phyloP scores from a whole-genome alignment of 2,329 filamentous ascomycete genomes.

The Rugonectria rugulosa region DNA sequence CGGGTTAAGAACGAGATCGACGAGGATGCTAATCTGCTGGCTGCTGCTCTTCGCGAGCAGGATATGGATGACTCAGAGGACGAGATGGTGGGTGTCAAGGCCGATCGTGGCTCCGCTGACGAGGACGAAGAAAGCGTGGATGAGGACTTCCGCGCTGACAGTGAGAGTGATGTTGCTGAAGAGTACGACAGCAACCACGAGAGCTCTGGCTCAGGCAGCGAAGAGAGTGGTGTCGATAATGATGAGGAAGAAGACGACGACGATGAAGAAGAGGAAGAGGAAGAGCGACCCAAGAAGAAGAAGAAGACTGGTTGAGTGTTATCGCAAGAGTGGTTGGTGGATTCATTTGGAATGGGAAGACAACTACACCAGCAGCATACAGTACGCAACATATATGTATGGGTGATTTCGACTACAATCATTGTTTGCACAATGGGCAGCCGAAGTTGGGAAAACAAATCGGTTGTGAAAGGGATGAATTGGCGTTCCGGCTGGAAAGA shows the following conservation, averaged over 20 bases:
- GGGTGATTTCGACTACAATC: not conserved
- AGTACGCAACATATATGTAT: not conserved
- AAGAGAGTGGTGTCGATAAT: constrained; percentile 59
- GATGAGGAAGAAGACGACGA: constrained; percentile 54
- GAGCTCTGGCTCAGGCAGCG: constrained; percentile 77
- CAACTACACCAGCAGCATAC: not conserved
- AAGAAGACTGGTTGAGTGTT: constrained; percentile 47
- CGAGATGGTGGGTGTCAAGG: constrained; percentile 72
- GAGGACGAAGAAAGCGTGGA: constrained; percentile 96
- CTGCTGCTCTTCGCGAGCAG: constrained; percentile 83
- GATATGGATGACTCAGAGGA: constrained; percentile 87
- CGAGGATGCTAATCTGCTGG: constrained; percentile 83
- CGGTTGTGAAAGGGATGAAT: constrained; percentile 28
- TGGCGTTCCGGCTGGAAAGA: constrained; percentile 43
- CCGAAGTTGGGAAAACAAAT: constrained; percentile 26
- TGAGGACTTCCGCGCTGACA: constrained; percentile 93
- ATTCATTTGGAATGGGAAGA: not conserved
- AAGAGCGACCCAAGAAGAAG: constrained; percentile 60
- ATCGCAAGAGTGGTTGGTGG: not conserved
- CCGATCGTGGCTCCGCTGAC: constrained; percentile 89
- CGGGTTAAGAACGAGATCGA: constrained; percentile 99
- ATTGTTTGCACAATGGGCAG: constrained; percentile 5
- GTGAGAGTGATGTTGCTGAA: constrained; percentile 94
- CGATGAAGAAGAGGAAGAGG: constrained; percentile 50
- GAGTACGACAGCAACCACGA: constrained; percentile 94